Percentiles rank a stretch among this genome's conserved stretches.
These are phyloP conservation scores for Elsinoe arachidis DNA, from an alignment of 2,329 filamentous ascomycete species.

Conservation along the genomic window DNA sequence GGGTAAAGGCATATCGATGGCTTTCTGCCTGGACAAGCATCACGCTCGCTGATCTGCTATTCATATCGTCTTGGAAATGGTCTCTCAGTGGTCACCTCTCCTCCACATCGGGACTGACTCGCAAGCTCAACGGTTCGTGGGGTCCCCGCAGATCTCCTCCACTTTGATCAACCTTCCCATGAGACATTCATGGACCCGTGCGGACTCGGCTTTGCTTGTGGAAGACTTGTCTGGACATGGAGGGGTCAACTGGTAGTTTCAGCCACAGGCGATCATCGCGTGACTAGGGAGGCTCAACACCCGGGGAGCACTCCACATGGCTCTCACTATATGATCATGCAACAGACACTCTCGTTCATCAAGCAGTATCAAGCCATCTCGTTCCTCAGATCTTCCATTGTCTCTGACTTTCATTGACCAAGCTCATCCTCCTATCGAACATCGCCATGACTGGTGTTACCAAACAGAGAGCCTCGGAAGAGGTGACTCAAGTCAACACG, in stretches of 20 bases:
- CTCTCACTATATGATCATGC: neutral
- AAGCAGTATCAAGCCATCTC: neutral
- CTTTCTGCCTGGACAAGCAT: neutral
- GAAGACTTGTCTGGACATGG: neutral
- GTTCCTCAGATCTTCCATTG: neutral
- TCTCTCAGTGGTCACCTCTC: neutral
- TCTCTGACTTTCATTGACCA: neutral
- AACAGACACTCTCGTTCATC: neutral
- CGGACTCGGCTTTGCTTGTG: neutral
- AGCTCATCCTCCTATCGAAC: neutral
- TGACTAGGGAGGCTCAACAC: neutral
- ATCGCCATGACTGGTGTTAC: neutral
- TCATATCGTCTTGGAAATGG: neutral
- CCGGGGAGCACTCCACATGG: neutral
- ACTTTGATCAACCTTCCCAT: constrained; percentile 24
- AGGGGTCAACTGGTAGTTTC: neutral
- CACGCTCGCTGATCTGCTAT: neutral
- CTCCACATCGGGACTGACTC: constrained; percentile 9
- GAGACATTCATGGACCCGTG: neutral
- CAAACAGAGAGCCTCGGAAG: neutral
- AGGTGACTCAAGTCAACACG: constrained; percentile 6
- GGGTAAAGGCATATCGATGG: constrained; percentile 11
- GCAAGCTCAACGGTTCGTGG: neutral
- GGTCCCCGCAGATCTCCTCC: constrained; percentile 7
- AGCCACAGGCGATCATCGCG: neutral